phyloP scores from a whole-genome alignment of 352 stramenopile genomes.

The Halophytophthora polymorphica region DNA sequence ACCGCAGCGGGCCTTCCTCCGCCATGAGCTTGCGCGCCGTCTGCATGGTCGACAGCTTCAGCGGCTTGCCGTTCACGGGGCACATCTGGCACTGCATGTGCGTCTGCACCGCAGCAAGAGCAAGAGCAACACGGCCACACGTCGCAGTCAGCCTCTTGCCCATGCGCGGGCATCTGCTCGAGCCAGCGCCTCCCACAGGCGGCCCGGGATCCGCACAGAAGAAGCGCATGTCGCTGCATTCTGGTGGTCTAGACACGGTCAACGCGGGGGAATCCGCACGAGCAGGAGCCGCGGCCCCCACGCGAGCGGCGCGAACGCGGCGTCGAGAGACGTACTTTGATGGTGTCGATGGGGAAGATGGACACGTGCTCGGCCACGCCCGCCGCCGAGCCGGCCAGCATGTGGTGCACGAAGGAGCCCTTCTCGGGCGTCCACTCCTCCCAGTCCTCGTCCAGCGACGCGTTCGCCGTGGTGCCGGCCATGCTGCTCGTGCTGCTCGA shows the following conservation, averaged over 20 bases:
- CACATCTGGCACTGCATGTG: constrained; percentile 93
- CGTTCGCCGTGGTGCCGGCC: constrained; percentile 7
- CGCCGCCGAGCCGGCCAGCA: constrained; percentile 92
- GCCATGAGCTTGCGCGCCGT: constrained; percentile 60
- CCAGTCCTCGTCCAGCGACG: constrained; percentile 83
- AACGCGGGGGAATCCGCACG: background rate
- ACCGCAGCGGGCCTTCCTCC: constrained; percentile 68
- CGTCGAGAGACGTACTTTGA: constrained; percentile 48
- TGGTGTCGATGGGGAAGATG: constrained; percentile 95
- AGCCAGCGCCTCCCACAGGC: too few species aligned
- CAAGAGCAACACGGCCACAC: too few species aligned
- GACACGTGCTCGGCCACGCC: constrained; percentile 97
- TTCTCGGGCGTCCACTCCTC: constrained; percentile 93
- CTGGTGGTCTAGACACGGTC: background rate
- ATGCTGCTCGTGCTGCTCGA: background rate
- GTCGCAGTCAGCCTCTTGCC: too few species aligned
- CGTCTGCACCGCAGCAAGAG: constrained; percentile 84
- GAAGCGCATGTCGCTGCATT: background rate
- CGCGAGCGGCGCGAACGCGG: background rate
- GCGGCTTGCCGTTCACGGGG: constrained; percentile 55
- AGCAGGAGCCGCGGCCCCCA: background rate
- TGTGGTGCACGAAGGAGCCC: constrained; percentile 94
- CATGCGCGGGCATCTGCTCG: too few species aligned
- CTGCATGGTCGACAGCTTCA: constrained; percentile 56
- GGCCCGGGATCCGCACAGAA: background rate